Conservation (phyloP, 768 basidiomycete genomes). For the Termitomyces sp. region DNA sequence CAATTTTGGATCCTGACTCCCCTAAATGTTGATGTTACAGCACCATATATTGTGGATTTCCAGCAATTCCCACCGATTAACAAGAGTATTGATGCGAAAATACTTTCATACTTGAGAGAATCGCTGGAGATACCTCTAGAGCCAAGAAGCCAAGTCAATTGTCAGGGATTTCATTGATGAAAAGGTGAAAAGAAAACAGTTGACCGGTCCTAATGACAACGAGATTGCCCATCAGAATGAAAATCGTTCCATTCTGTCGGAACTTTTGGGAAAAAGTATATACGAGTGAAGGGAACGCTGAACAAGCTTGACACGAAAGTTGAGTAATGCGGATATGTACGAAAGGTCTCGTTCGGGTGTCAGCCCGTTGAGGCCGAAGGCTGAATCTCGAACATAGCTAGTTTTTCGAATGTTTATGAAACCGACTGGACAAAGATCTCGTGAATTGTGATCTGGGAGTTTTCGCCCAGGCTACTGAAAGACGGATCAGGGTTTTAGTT, state of each 20-base stretch:
- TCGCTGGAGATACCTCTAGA: not conserved
- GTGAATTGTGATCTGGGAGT: not conserved
- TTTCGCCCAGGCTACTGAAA: not conserved
- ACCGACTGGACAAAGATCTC: not conserved
- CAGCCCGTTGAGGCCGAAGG: not conserved
- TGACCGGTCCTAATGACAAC: not conserved
- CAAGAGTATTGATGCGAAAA: not conserved
- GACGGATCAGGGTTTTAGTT: not conserved
- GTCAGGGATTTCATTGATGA: not conserved
- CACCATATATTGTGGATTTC: not conserved
- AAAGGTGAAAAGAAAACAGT: not conserved
- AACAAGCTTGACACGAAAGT: not conserved
- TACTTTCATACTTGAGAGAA: not conserved
- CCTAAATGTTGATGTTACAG: not conserved
- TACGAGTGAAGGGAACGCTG: not conserved
- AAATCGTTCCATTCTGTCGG: not conserved
- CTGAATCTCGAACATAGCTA: not conserved
- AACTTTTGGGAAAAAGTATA: not conserved
- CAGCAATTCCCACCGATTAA: not conserved
- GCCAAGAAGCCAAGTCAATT: not conserved
- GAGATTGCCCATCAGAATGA: not conserved
- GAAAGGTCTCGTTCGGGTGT: not conserved
- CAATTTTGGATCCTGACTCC: not conserved
- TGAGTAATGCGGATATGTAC: not conserved
- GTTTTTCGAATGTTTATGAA: not conserved